Base-by-base conservation (phyloP, 2,329 filamentous ascomycete genomes). In the Fusarium dlaminii region DNA sequence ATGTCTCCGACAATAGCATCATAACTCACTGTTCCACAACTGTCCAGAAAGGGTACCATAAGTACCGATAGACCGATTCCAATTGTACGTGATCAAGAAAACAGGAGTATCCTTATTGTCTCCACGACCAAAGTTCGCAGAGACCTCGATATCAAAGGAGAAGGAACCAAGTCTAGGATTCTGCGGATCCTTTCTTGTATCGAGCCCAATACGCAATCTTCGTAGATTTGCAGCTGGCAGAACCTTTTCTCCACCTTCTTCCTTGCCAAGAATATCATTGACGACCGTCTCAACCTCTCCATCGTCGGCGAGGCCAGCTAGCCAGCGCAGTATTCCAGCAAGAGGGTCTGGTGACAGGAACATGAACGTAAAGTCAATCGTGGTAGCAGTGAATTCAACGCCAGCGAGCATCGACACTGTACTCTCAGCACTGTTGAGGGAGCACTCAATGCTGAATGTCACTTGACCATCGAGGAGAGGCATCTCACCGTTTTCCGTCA, bases 141-240 rank as follows among this genome's bases (percentile, higher is more conserved):
- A 24, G 8, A 49, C 61, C 29, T 64, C 61, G 7, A 64, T 36
- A 1, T 64, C 54, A 2, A 64, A 64, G 4, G 54, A 49, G 30
- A 64, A 64, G 1, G 43, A 59, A 0, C 30, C 36, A 5, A 64
- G 61, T 29, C n/a, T 24, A 4, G 61, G 54, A 36, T 37, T 40
- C 34, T 60, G 57, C 3, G 57, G 57, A 30, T 60, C 57, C 6
- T 64, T 59, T 8, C n/a, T 63, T 42, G 60, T 63, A 12, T 63
- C 60, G 4, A 63, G 60, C 12, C 27, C 34, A 14, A 64, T 29
- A 2, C 24, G 61, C 20, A 64, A 7, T 59, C 61, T 59, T 22
- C 54, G n/a, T 3, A 64, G 2, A 3, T 17, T 49, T 8, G 43
- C 43, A 2, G 9, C 8, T 0, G 54, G 42, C 3, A 64, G 22